Evolutionary conservation across 176 grass and related monocot species (phyloP), one percentile per base, ranked within the genome.

Genomic region (Saccharum officinarum): DNA sequence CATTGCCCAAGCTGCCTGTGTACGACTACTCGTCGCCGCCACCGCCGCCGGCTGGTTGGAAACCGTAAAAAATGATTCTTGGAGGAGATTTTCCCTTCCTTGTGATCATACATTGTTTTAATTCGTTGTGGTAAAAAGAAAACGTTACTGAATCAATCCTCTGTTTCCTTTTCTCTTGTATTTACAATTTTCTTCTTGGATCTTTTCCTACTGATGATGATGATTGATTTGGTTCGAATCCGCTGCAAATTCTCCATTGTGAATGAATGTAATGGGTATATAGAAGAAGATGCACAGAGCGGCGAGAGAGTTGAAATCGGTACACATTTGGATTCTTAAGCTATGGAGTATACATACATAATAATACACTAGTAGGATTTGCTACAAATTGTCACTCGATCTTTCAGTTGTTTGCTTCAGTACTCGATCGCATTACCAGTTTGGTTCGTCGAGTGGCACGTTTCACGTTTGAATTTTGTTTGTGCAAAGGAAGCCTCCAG

Each of bases 21-120:
- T 89, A 83, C 37, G 80, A 90, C 50, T 93, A 93, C 75, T 84
- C 88, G 4, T 90, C 92, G 12, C 93, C 93, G n/a, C 93, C 93
- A 0, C 90, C 93, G 6, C 88, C 91, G 5, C 34, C 76, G 5
- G 49, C 83, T 7, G 20, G 30, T 3, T 57, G 14, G 72, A 69
- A 9, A 25, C 88, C 84, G 38, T 94, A 46, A 79, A 82, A 71
- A 10, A 1, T 38, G 66, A 93, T 93, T 91, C 79, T 80, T 82
- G 11, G 16, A 0, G 59, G 30, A 26, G 36, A 64, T 61, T 80
- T 81, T 54, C 8, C 47, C 16, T 85, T 52, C 40, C 15, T 70
- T 63, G 68, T 77, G 80, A 79, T 75, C 89, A 68, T 63, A 67
- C 33, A 36, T 69, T 75, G 67, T 84, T 40, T 73, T 80, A 38